These are phyloP conservation scores for Torulaspora maleeae DNA, from an alignment of 805 yeast genomes.

Conservation along the genomic window DNA sequence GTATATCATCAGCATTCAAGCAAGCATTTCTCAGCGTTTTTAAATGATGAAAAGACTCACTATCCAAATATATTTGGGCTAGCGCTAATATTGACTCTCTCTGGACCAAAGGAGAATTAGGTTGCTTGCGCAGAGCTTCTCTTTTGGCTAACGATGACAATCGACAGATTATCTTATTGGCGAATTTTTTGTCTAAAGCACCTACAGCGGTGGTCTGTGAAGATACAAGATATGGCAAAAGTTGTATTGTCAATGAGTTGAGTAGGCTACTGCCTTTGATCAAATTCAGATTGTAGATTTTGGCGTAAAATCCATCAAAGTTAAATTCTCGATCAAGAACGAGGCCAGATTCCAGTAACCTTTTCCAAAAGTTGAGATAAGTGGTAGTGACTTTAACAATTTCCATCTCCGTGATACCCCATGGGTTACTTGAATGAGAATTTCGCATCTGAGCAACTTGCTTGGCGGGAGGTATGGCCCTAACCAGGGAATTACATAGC, in stretches of 20 bases:
- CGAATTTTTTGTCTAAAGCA: conserved; percentile 6
- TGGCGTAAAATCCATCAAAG: conserved; percentile 25
- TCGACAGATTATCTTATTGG: conserved; percentile 17
- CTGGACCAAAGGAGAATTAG: conserved; percentile 5
- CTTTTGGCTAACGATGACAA: conserved; percentile 12
- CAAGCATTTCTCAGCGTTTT: conserved; percentile 1
- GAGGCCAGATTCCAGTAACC: conserved; percentile 25
- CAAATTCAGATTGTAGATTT: conserved; percentile 25
- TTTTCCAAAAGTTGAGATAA: conserved; percentile 23
- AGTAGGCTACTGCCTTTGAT: conserved; percentile 14
- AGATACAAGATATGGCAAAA: conserved; percentile 17
- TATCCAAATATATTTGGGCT: conserved; percentile 21
- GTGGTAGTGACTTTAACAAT: conserved; percentile 16
- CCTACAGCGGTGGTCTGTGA: conserved; percentile 4
- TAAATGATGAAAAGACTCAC: conserved; percentile 6
- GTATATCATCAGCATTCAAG: background rate
- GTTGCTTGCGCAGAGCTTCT: background rate
- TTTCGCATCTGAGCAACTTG: conserved; percentile 11
- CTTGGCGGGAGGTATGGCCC: conserved; percentile 21
- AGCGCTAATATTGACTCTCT: conserved; percentile 18
- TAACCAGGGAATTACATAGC: conserved; percentile 18
- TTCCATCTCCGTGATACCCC: conserved; percentile 16
- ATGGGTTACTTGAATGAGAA: background rate
- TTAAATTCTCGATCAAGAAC: conserved; percentile 15
- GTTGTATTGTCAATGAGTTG: conserved; percentile 11